Evolutionary conservation across 208 protist genomes (phyloP).

Genomic region (Wallacemonas sp.): DNA sequence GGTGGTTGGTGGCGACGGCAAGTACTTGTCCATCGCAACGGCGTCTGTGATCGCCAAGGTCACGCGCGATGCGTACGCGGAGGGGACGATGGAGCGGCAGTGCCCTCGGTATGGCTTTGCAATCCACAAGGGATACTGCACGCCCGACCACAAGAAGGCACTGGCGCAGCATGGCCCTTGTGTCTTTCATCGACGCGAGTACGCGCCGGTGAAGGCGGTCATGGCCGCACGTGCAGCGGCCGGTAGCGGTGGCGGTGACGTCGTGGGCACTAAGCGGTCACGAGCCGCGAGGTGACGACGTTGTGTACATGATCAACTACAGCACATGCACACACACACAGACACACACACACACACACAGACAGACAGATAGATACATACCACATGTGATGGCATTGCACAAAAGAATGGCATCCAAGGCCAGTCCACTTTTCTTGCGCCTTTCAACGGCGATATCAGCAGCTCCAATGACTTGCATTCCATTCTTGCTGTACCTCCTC

Average conservation of each 20-base stretch:
- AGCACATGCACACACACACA: not conserved
- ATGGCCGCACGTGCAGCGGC: not conserved
- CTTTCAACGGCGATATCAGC: too few species aligned
- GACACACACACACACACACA: not conserved
- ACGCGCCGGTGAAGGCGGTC: conserved; percentile 28
- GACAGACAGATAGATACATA: not conserved
- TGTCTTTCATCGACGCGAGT: conserved; percentile 35
- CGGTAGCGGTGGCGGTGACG: not conserved
- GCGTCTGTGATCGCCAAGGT: conserved; percentile 60
- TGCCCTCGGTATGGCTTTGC: conserved; percentile 48
- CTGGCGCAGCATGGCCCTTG: conserved; percentile 26
- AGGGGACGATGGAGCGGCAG: conserved; percentile 30
- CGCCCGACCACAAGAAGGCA: conserved; percentile 24
- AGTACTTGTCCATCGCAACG: conserved; percentile 31
- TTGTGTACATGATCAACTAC: too few species aligned
- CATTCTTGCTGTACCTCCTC: too few species aligned
- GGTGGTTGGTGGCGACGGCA: conserved; percentile 42
- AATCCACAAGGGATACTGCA: conserved; percentile 57
- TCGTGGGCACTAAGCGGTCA: not conserved
- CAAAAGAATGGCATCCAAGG: not conserved
- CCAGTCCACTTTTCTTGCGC: too few species aligned
- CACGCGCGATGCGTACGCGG: conserved; percentile 32
- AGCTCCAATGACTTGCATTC: too few species aligned
- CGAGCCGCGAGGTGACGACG: not conserved
- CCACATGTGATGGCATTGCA: not conserved